Evolutionary conservation across 2,329 filamentous ascomycete species (phyloP).

Genomic region (Colletotrichum higginsianum): DNA sequence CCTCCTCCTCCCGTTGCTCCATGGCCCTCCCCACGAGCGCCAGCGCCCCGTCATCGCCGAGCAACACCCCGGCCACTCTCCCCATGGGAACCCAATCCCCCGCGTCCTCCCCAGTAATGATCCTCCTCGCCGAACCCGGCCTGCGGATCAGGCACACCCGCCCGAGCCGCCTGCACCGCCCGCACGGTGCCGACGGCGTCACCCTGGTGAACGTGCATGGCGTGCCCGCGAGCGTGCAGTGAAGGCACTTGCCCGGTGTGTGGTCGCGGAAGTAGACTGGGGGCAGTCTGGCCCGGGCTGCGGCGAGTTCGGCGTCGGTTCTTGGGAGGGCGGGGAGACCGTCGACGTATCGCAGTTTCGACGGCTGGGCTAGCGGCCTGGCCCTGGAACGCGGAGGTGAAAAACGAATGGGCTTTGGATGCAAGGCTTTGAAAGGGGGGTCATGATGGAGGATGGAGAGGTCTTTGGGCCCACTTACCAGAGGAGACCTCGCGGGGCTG

Average conservation of each 20-base stretch:
- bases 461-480: neutral
- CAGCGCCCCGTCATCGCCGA: constrained; percentile 7
- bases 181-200: constrained; percentile 6
- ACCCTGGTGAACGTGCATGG: constrained; percentile 18
- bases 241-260: constrained; percentile 21
- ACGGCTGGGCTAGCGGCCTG: neutral
- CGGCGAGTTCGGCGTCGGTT: neutral
- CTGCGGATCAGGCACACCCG: constrained; percentile 9
- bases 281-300: neutral
- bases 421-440: neutral
- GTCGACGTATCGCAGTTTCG: constrained; percentile 4
- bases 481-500: too few relatives aligned
- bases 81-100: neutral
- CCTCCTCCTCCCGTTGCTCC: neutral
- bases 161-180: constrained; percentile 9
- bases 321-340: constrained; percentile 11
- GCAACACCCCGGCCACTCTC: neutral
- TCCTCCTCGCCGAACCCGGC: neutral
- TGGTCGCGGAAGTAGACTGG: neutral
- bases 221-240: constrained; percentile 10
- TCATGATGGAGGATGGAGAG: neutral
- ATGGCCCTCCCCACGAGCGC: constrained; percentile 1
- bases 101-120: neutral
- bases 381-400: neutral
- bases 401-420: neutral